Conservation (phyloP, 164 flowering plant species). For the Vitis rotundifolia region DNA sequence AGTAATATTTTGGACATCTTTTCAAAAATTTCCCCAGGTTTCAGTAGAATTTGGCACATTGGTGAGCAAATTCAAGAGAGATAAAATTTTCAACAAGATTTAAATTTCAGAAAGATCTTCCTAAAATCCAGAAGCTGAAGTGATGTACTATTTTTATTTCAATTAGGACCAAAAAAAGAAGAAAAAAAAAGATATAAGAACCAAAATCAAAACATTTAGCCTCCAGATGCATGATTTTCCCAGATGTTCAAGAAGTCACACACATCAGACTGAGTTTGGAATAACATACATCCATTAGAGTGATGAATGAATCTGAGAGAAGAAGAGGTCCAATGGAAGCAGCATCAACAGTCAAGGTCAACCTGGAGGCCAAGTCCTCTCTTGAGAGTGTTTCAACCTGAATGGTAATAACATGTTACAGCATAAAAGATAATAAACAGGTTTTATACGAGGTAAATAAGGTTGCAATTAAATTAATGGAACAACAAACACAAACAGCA, state of each 20-base stretch:
- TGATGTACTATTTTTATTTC: no score
- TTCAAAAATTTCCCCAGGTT: no score
- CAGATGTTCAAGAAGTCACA: not conserved
- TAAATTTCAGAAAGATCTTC: no score
- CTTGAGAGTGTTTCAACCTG: conserved; percentile 90
- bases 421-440: not conserved
- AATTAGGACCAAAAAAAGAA: no score
- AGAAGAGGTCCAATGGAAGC: conserved; percentile 84
- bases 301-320: conserved; percentile 79
- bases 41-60: no score
- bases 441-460: not conserved
- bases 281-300: conserved; percentile 89
- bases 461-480: not conserved
- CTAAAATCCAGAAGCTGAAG: no score
- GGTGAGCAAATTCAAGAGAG: no score
- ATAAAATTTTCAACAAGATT: no score
- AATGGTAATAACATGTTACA: conserved; percentile 3
- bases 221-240: no score
- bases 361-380: conserved; percentile 93
- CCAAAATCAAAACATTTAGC: no score
- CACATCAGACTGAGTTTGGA: not conserved
- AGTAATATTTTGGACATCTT: no score
- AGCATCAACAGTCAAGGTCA: conserved; percentile 76
- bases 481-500: not conserved
- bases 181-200: no score